A percentile compares a stretch with the other conserved stretches of the same genome.
Conservation (phyloP, 352 stramenopile species). For the Phytophthora sansomeana region DNA sequence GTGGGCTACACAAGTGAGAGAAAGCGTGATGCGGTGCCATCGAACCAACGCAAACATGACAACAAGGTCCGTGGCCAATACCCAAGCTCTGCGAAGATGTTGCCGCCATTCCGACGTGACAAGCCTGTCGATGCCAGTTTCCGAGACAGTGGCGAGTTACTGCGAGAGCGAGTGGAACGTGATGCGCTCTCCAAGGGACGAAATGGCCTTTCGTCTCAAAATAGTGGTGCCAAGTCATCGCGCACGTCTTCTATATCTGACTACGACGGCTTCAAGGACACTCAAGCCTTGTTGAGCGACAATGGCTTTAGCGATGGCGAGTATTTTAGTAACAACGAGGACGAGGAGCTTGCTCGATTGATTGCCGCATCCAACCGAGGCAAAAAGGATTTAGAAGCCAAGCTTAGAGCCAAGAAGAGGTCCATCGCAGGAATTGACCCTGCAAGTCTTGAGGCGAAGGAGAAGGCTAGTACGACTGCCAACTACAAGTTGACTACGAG, state of each 20-base stretch:
- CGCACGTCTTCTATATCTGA: constrained; percentile 39
- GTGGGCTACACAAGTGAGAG: constrained; percentile 16
- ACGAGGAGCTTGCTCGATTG: constrained; percentile 35
- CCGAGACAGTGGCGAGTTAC: constrained; percentile 19
- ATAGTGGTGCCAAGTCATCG: constrained; percentile 33
- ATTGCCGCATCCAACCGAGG: constrained; percentile 38
- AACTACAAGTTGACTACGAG: constrained; percentile 46
- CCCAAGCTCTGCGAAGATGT: constrained; percentile 7
- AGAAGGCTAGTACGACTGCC: constrained; percentile 27
- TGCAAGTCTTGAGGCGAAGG: constrained; percentile 31
- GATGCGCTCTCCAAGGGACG: constrained; percentile 12
- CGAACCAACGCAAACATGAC: constrained; percentile 17
- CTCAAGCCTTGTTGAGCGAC: constrained; percentile 30
- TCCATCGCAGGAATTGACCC: constrained; percentile 40
- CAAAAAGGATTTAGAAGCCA: constrained; percentile 24
- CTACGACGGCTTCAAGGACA: constrained; percentile 37
- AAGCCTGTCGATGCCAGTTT: constrained; percentile 24
- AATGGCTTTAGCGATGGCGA: constrained; percentile 31
- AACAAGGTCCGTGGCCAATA: constrained; percentile 28
- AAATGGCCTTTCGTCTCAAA: constrained; percentile 27
- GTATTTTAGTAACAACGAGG: constrained; percentile 39
- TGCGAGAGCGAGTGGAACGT: constrained; percentile 4
- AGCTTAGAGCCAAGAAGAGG: constrained; percentile 38
- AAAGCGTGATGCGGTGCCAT: constrained; percentile 17
- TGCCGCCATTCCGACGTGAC: constrained; percentile 17